A percentile compares a stretch with the other conserved stretches of the same genome.
phyloP scores from a whole-genome alignment of 108 stramenopile species.

The Skeletonema grethae region DNA sequence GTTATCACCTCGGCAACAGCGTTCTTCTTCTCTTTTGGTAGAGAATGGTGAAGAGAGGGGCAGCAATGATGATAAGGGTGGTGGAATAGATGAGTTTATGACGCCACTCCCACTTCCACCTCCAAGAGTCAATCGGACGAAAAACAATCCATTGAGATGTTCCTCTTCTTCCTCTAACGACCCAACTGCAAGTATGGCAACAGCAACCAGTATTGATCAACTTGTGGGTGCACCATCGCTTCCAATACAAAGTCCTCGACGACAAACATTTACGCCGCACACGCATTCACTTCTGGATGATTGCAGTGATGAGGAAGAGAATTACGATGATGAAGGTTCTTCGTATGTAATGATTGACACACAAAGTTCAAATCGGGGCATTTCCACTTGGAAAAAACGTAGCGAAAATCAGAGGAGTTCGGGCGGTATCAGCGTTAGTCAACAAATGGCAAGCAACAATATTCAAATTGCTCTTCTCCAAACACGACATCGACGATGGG shows the following conservation, averaged over 20 bases:
- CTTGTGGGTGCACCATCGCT: not conserved
- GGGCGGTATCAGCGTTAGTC: not conserved
- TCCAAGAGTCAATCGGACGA: conserved; percentile 30
- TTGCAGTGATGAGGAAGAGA: conserved; percentile 51
- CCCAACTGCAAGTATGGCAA: not conserved
- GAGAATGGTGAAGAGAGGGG: not conserved
- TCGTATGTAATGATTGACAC: conserved; percentile 22
- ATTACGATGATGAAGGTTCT: not conserved
- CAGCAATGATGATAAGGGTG: conserved; percentile 1
- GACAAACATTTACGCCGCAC: conserved; percentile 7
- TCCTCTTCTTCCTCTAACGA: not conserved
- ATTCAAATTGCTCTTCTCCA: conserved; percentile 39
- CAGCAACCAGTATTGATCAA: not conserved
- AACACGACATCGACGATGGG: conserved; percentile 50
- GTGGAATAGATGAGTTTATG: not conserved
- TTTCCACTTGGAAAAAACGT: conserved; percentile 20
- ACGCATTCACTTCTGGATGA: conserved; percentile 50
- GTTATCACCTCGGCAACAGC: not conserved
- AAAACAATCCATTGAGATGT: not conserved
- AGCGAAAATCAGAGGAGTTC: not conserved
- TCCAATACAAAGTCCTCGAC: conserved; percentile 15
- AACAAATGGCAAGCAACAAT: conserved; percentile 27
- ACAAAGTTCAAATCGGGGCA: conserved; percentile 8
- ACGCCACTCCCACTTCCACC: conserved; percentile 8
- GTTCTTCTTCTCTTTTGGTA: not conserved